Conservation (phyloP, 1,284 basidiomycete genomes). For the Phellopilus nigrolimitatus region DNA sequence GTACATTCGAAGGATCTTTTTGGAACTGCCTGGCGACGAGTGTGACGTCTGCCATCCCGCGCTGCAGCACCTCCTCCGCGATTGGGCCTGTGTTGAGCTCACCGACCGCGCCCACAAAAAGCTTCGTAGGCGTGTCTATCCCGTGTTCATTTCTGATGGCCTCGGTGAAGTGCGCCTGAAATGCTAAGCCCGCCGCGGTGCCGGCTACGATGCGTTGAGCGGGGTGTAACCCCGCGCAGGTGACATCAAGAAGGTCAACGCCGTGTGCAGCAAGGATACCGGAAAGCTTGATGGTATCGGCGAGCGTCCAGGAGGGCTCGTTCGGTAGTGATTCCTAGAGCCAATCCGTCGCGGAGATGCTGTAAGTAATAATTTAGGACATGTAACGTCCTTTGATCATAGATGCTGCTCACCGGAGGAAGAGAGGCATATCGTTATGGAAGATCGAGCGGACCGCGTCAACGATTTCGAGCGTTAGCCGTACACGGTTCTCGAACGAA, state of each 20-base stretch:
- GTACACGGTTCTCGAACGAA: slow-evolving; percentile 46
- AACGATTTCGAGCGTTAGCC: slow-evolving; percentile 44
- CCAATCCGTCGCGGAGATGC: slow-evolving; percentile 53
- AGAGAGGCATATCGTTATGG: slow-evolving; percentile 44
- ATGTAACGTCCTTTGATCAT: slow-evolving; percentile 31
- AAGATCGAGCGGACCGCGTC: slow-evolving; percentile 37
- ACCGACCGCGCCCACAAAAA: slow-evolving; percentile 46
- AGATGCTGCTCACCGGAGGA: slow-evolving; percentile 44
- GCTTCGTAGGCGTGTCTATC: slow-evolving; percentile 23
- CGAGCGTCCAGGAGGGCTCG: slow-evolving; percentile 45
- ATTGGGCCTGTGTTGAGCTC: slow-evolving; percentile 41
- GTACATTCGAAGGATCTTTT: slow-evolving; percentile 48
- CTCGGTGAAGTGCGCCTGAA: background rate
- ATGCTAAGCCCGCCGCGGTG: slow-evolving; percentile 29
- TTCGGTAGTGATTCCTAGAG: slow-evolving; percentile 42
- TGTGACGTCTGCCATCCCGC: slow-evolving; percentile 36
- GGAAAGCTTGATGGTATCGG: slow-evolving; percentile 49
- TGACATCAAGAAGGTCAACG: slow-evolving; percentile 56
- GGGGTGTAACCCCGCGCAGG: slow-evolving; percentile 45
- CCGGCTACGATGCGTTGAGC: slow-evolving; percentile 34
- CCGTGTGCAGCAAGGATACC: slow-evolving; percentile 46
- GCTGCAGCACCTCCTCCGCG: slow-evolving; percentile 40
- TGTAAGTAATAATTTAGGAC: slow-evolving; percentile 25
- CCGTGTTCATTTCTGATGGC: slow-evolving; percentile 36
- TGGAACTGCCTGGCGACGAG: slow-evolving; percentile 53